Evolutionary conservation across 2,329 filamentous ascomycete genomes (phyloP).

Genomic region (Colletotrichum shisoi): DNA sequence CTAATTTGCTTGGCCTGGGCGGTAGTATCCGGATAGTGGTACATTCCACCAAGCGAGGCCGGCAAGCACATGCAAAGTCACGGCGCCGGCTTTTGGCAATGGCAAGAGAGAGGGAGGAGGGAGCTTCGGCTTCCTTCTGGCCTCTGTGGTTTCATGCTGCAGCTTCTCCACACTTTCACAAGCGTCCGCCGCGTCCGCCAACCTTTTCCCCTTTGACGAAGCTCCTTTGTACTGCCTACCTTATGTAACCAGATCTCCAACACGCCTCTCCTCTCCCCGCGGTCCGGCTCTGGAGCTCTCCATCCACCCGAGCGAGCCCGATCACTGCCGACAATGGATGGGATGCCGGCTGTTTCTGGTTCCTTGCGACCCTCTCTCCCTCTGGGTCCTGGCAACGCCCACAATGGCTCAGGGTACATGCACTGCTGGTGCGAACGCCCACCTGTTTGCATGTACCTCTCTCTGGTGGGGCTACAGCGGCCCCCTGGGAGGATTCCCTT

Average conservation of each 20-base stretch:
- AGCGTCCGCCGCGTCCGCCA: slow-evolving; percentile 35
- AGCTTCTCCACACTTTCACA: slow-evolving; percentile 46
- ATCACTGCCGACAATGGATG: slow-evolving; percentile 46
- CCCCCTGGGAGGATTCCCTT: slow-evolving; percentile 21
- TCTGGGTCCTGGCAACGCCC: not conserved
- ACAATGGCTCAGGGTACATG: slow-evolving; percentile 15
- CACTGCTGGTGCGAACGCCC: slow-evolving; percentile 1
- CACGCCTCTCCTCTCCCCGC: slow-evolving; percentile 32
- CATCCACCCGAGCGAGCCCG: slow-evolving; percentile 49
- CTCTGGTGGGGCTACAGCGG: slow-evolving; percentile 19
- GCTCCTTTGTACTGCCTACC: slow-evolving; percentile 7
- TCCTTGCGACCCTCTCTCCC: slow-evolving; percentile 1
- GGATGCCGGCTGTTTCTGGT: slow-evolving; percentile 23
- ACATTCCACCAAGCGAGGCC: slow-evolving; percentile 22
- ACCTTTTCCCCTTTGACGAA: slow-evolving; percentile 16
- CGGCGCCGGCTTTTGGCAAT: not conserved
- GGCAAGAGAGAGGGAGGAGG: not conserved
- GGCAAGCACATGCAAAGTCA: slow-evolving; percentile 36
- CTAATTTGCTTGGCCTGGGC: not conserved
- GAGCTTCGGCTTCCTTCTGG: slow-evolving; percentile 6
- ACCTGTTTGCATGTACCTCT: slow-evolving; percentile 25
- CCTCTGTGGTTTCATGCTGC: slow-evolving; percentile 24
- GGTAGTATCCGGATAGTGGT: not conserved
- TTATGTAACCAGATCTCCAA: slow-evolving; percentile 25
- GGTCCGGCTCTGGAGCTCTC: slow-evolving; percentile 41